These are phyloP conservation scores for Penicillium canescens DNA, from an alignment of 495 filamentous ascomycete species.

Conservation along the genomic window DNA sequence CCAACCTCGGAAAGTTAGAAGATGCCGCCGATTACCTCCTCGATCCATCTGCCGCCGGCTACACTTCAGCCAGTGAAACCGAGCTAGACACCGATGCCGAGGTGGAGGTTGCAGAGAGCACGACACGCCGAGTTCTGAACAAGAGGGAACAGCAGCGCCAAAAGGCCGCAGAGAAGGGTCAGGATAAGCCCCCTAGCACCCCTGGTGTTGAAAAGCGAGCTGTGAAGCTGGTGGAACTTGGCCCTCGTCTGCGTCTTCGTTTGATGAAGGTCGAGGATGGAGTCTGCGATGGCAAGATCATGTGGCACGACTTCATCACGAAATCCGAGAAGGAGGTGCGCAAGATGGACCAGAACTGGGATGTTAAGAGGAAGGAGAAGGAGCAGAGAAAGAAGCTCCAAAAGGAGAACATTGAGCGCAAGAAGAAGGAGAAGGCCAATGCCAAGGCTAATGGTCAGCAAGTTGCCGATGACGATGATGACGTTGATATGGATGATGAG, in stretches of 20 bases:
- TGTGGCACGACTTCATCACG: slow-evolving; percentile 95
- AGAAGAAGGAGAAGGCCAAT: slow-evolving; percentile 62
- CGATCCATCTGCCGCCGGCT: slow-evolving; percentile 79
- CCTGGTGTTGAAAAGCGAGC: slow-evolving; percentile 73
- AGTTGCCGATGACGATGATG: slow-evolving; percentile 52
- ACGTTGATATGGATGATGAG: slow-evolving; percentile 54
- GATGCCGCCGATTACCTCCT: slow-evolving; percentile 97
- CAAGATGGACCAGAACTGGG: slow-evolving; percentile 79
- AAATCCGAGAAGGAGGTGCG: slow-evolving; percentile 79
- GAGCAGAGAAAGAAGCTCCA: slow-evolving; percentile 78
- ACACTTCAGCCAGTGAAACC: slow-evolving; percentile 88
- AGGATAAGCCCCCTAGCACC: slow-evolving; percentile 31
- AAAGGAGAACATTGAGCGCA: slow-evolving; percentile 83
- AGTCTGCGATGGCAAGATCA: slow-evolving; percentile 82
- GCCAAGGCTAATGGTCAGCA: slow-evolving; percentile 42
- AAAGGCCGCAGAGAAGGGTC: slow-evolving; percentile 43
- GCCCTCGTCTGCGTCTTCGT: slow-evolving; percentile 83
- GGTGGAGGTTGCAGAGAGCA: slow-evolving; percentile 81
- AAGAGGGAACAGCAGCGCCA: slow-evolving; percentile 59
- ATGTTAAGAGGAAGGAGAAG: slow-evolving; percentile 73
- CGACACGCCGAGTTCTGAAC: slow-evolving; percentile 68
- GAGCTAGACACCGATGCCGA: slow-evolving; percentile 94
- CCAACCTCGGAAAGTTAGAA: slow-evolving; percentile 84
- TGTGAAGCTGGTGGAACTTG: slow-evolving; percentile 88
- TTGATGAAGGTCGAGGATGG: slow-evolving; percentile 97